Evolutionary conservation across 2,329 filamentous ascomycete genomes (phyloP).

Genomic region (Harringtonia lauricola): DNA sequence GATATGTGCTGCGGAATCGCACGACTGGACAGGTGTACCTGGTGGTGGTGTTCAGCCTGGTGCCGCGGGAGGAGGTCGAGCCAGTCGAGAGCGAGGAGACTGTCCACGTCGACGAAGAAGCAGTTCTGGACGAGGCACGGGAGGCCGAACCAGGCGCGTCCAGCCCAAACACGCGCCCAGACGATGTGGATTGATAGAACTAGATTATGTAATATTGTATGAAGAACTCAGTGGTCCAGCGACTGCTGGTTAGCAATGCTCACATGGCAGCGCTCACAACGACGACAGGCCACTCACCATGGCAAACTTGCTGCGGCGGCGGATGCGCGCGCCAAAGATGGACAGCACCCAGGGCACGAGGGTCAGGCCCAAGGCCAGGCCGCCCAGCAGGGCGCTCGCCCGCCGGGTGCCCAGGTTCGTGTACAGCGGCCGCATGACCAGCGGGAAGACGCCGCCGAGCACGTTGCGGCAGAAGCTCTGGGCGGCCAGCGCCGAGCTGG

Average conservation of each 20-base stretch:
- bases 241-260: neutral
- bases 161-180: conserved; percentile 15
- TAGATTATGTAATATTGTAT: no score
- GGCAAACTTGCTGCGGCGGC: conserved; percentile 67
- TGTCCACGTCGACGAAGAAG: no score
- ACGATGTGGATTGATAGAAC: conserved; percentile 31
- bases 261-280: no score
- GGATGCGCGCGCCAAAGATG: conserved; percentile 66
- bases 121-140: no score
- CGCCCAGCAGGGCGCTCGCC: conserved; percentile 67
- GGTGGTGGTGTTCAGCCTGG: conserved; percentile 68
- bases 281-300: no score
- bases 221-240: neutral
- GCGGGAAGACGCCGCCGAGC: conserved; percentile 68
- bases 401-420: conserved; percentile 56
- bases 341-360: conserved; percentile 81
- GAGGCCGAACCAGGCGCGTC: no score
- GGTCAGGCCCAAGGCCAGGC: conserved; percentile 56
- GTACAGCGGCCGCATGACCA: conserved; percentile 67
- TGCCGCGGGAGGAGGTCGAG: conserved; percentile 48
- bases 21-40: conserved; percentile 65
- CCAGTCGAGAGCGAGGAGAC: no score
- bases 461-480: conserved; percentile 82
- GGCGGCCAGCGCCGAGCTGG: conserved; percentile 74
- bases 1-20: conserved; percentile 84